A percentile compares a stretch with the other conserved stretches of the same genome.
Evolutionary conservation across 2,329 filamentous ascomycete genomes (phyloP).

Genomic region (Fusarium sp.): DNA sequence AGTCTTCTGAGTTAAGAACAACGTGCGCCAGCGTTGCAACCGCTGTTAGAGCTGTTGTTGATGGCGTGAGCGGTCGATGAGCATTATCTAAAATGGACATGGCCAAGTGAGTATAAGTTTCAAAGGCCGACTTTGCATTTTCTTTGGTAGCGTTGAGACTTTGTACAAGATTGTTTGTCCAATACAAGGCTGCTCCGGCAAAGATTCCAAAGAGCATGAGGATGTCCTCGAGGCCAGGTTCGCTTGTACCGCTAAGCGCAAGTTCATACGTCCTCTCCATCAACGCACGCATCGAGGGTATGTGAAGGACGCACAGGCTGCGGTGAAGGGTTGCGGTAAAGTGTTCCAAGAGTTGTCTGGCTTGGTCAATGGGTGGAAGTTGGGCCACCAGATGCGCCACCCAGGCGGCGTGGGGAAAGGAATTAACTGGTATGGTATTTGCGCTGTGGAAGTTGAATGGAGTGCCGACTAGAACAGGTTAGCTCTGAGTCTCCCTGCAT

Average conservation of each 20-base stretch:
- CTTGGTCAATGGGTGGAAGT: neutral
- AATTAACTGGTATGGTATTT: neutral
- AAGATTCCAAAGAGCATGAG: neutral
- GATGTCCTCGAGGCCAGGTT: neutral
- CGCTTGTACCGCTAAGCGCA: neutral
- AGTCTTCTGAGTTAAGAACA: slow-evolving; percentile 5
- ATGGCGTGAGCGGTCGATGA: neutral
- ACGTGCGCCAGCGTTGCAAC: slow-evolving; percentile 2
- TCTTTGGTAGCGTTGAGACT: neutral
- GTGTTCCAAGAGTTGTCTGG: neutral
- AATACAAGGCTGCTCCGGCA: neutral
- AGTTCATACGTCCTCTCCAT: neutral
- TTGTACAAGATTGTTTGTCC: neutral
- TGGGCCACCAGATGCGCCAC: neutral
- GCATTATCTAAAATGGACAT: neutral
- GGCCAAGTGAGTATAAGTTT: neutral
- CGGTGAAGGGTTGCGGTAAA: neutral
- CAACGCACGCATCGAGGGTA: neutral
- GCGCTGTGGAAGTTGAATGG: neutral
- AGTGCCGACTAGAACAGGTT: neutral
- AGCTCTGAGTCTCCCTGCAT: too few relatives aligned
- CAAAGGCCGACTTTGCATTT: slow-evolving; percentile 3
- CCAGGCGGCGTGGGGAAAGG: neutral
- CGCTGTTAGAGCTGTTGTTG: neutral
- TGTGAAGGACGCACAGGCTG: neutral